Percentiles rank a stretch among this genome's conserved stretches.
phyloP scores from a whole-genome alignment of 2,329 filamentous ascomycete genomes.

The Cercospora zeina region DNA sequence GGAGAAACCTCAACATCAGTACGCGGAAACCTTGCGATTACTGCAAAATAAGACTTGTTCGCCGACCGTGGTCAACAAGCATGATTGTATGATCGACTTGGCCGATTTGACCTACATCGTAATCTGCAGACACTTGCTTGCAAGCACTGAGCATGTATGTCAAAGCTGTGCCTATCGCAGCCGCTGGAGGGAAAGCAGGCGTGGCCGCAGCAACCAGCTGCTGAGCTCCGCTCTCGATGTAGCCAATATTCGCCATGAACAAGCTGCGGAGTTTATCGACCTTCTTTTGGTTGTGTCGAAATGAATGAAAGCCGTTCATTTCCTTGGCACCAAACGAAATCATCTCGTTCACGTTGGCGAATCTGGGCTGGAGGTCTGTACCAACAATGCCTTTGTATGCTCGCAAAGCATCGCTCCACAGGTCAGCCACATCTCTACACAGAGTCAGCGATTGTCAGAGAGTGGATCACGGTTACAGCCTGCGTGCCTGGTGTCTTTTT shows the following conservation, averaged over 20 bases:
- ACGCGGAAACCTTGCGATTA: not conserved
- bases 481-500: conserved; percentile 13
- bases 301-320: conserved; percentile 12
- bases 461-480: not conserved
- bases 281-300: conserved; percentile 16
- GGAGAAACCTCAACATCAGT: not conserved
- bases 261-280: conserved; percentile 15
- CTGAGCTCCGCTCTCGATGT: conserved; percentile 14
- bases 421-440: conserved; percentile 12
- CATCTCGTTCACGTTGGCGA: conserved; percentile 13
- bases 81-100: not conserved
- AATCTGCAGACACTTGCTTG: conserved; percentile 15
- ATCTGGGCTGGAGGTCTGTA: conserved; percentile 14
- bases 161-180: conserved; percentile 11
- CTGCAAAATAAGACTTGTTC: not conserved
- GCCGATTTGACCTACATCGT: conserved; percentile 1
- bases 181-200: conserved; percentile 14
- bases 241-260: conserved; percentile 14
- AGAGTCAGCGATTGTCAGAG: not conserved
- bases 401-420: conserved; percentile 16
- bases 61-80: not conserved
- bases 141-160: conserved; percentile 18
- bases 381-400: conserved; percentile 17
- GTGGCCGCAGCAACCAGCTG: conserved; percentile 15
- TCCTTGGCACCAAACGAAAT: conserved; percentile 10